Percentiles rank a stretch among this genome's conserved stretches.
These are phyloP conservation scores for Mikania micrantha DNA, from an alignment of 129 eudicot species.

Conservation along the genomic window DNA sequence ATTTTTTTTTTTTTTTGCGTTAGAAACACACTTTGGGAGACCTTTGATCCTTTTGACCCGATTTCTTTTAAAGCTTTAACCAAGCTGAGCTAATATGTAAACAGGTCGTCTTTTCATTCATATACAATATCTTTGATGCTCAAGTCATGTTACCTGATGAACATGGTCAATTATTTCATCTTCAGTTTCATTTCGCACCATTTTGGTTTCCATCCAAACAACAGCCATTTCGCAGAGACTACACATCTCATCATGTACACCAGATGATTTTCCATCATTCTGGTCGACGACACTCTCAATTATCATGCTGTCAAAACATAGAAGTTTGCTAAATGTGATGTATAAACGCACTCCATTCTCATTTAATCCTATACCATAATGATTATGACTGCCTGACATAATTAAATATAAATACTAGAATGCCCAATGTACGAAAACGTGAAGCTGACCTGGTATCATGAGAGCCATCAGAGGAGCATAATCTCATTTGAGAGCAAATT, in stretches of 20 bases:
- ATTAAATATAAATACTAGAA: background rate
- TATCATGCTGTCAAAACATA: slow-evolving; percentile 47
- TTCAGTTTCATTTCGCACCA: slow-evolving; percentile 25
- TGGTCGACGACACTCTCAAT: slow-evolving; percentile 80
- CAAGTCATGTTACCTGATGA: slow-evolving; percentile 25
- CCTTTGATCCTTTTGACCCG: background rate
- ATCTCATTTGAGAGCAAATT: slow-evolving; percentile 66
- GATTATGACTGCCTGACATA: background rate
- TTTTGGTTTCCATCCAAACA: slow-evolving; percentile 33
- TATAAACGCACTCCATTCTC: background rate
- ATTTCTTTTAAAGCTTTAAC: background rate
- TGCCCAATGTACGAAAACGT: background rate
- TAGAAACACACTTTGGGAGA: background rate
- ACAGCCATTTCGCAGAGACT: slow-evolving; percentile 30
- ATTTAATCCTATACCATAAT: background rate
- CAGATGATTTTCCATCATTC: slow-evolving; percentile 28
- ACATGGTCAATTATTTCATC: slow-evolving; percentile 25
- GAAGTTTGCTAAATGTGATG: background rate
- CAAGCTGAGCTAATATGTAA: background rate
- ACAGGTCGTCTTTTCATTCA: background rate
- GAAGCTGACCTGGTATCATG: slow-evolving; percentile 59
- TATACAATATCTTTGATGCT: background rate
- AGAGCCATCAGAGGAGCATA: slow-evolving; percentile 63
- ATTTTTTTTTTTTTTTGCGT: too few species aligned
- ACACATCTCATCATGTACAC: slow-evolving; percentile 26